phyloP scores from a whole-genome alignment of 176 grass and related monocot genomes.

The Eremochloa ophiuroides region DNA sequence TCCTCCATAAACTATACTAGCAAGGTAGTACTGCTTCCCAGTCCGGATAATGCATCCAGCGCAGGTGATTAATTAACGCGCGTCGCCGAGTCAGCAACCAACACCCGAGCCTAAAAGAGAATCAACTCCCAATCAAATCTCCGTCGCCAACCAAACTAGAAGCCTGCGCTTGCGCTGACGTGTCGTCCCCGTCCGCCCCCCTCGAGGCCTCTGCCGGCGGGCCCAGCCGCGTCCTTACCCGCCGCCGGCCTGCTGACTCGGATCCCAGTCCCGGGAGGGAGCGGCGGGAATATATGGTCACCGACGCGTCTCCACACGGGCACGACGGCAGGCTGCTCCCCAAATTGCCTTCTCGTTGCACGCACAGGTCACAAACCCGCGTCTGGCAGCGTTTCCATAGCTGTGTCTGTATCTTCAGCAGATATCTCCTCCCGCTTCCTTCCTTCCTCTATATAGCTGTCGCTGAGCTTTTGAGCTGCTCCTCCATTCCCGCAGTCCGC shows the following conservation, averaged over 20 bases:
- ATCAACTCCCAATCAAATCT: background rate
- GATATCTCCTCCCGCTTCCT: background rate
- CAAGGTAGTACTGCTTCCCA: background rate
- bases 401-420: background rate
- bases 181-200: background rate
- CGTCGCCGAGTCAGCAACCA: constrained; percentile 33
- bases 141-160: background rate
- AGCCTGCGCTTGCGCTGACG: background rate
- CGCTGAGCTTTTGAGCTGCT: background rate
- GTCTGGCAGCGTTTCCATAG: background rate
- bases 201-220: background rate
- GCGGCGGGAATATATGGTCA: no score
- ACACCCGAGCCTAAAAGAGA: background rate
- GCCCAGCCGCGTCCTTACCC: background rate
- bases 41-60: background rate
- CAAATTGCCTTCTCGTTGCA: background rate
- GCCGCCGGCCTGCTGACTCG: constrained; percentile 16
- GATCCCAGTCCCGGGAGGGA: background rate
- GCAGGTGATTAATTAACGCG: background rate
- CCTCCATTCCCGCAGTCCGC: background rate
- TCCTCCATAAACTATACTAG: no score
- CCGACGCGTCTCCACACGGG: constrained; percentile 1
- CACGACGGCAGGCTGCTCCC: background rate
- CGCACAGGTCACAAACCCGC: no score
- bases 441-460: background rate